Evolutionary conservation across 192 early-diverging fungal species (phyloP).

Genomic region (Chytriomyces sp.): DNA sequence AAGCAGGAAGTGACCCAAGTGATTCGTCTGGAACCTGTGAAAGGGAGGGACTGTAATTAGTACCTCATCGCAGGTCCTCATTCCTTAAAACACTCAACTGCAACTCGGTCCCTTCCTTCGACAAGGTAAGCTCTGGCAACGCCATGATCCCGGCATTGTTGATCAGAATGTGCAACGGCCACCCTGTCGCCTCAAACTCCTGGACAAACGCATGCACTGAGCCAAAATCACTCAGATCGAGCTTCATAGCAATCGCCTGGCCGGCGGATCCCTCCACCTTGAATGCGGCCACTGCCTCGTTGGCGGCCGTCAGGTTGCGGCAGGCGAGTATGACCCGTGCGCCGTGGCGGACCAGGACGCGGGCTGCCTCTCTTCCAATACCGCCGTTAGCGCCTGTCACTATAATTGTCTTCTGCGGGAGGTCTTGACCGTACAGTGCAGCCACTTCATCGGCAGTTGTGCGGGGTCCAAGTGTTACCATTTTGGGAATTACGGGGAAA

Average conservation of each 20-base stretch:
- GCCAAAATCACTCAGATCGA: constrained; percentile 40
- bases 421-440: neutral
- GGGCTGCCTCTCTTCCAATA: constrained; percentile 18
- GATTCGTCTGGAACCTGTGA: constrained; percentile 24
- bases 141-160: constrained; percentile 49
- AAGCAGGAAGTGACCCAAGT: constrained; percentile 53
- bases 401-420: constrained; percentile 24
- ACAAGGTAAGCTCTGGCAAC: constrained; percentile 35
- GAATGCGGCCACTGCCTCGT: constrained; percentile 33
- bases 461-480: neutral
- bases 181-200: constrained; percentile 27
- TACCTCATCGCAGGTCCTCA: neutral
- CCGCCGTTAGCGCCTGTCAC: constrained; percentile 33
- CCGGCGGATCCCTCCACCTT: neutral
- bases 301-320: constrained; percentile 16
- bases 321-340: constrained; percentile 22
- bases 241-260: constrained; percentile 19
- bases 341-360: constrained; percentile 12
- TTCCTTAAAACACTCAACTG: constrained; percentile 55
- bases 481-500: too few species aligned
- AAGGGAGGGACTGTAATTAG: neutral
- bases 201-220: constrained; percentile 42
- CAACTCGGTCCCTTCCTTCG: constrained; percentile 60
- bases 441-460: constrained; percentile 18
- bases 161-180: constrained; percentile 25